Conservation (phyloP, 768 basidiomycete genomes). For the Boletus eberwhitei region DNA sequence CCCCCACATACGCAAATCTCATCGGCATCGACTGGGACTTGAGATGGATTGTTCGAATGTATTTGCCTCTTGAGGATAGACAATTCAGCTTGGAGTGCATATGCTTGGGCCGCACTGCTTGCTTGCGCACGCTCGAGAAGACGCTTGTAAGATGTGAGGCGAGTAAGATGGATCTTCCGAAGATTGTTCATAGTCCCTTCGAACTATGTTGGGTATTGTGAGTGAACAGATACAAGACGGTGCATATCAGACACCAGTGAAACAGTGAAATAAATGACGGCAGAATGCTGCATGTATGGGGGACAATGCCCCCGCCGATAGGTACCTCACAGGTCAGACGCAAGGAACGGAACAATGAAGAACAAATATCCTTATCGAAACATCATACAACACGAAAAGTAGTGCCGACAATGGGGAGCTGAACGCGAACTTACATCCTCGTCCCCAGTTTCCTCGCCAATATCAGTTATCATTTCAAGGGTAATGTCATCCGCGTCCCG, state of each 20-base stretch:
- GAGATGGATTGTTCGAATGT: slow-evolving; percentile 18
- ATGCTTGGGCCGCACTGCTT: slow-evolving; percentile 74
- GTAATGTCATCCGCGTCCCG: slow-evolving; percentile 59
- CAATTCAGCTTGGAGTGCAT: slow-evolving; percentile 82
- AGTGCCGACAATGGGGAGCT: not conserved
- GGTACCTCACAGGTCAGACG: not conserved
- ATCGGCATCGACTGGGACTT: slow-evolving; percentile 16
- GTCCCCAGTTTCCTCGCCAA: slow-evolving; percentile 59
- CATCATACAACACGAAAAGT: not conserved
- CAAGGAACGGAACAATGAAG: not conserved
- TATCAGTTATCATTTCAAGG: slow-evolving; percentile 65
- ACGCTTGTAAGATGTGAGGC: slow-evolving; percentile 72
- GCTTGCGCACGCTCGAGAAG: slow-evolving; percentile 79
- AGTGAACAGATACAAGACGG: not conserved
- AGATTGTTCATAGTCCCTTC: slow-evolving; percentile 42
- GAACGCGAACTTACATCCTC: slow-evolving; percentile 53
- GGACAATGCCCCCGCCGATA: not conserved
- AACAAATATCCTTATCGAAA: not conserved
- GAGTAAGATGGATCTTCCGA: slow-evolving; percentile 42
- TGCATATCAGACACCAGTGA: not conserved
- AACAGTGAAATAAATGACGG: not conserved
- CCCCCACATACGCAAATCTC: slow-evolving; percentile 56
- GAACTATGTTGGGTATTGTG: slow-evolving; percentile 33
- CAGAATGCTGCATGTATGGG: not conserved
- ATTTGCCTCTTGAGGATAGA: slow-evolving; percentile 54